Percentiles rank a stretch among this genome's conserved stretches.
Evolutionary conservation across 805 yeast species (phyloP).

Genomic region (Debaryomyces maramus): DNA sequence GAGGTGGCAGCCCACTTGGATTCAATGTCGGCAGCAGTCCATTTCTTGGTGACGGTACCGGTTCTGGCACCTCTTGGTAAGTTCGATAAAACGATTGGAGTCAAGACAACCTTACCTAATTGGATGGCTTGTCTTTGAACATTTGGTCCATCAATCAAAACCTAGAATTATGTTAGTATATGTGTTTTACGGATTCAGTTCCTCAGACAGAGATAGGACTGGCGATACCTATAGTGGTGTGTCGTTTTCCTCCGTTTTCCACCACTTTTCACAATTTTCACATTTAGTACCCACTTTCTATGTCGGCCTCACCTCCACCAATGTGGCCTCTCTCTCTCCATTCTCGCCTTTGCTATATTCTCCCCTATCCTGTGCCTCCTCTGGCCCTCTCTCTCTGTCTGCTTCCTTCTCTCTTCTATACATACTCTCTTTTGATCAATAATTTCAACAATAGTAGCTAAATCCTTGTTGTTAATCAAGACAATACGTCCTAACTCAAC

Average conservation of each 20-base stretch:
- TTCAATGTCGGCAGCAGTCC: conserved; percentile 86
- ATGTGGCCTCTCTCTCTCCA: background rate
- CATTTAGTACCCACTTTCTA: background rate
- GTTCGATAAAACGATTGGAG: conserved; percentile 81
- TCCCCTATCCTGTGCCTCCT: background rate
- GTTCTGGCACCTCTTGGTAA: conserved; percentile 96
- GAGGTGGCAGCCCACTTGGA: conserved; percentile 90
- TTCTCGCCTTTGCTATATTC: background rate
- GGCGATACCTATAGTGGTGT: background rate
- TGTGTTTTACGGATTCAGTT: no score
- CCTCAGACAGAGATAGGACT: no score
- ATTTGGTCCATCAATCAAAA: conserved; percentile 94
- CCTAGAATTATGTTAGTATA: conserved; percentile 50
- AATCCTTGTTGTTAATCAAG: conserved; percentile 79
- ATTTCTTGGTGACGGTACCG: conserved; percentile 82
- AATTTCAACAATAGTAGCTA: conserved; percentile 97
- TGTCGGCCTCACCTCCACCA: background rate
- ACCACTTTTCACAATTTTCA: background rate
- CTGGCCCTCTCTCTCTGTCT: background rate
- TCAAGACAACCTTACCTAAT: conserved; percentile 85
- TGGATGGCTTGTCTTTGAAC: conserved; percentile 90
- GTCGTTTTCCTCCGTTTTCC: background rate
- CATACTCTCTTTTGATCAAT: conserved; percentile 98
- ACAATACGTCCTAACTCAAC: conserved; percentile 99
- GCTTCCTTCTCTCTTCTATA: conserved; percentile 18